Evolutionary conservation across 2,329 filamentous ascomycete genomes (phyloP).

Genomic region (Aspergillus sp.): DNA sequence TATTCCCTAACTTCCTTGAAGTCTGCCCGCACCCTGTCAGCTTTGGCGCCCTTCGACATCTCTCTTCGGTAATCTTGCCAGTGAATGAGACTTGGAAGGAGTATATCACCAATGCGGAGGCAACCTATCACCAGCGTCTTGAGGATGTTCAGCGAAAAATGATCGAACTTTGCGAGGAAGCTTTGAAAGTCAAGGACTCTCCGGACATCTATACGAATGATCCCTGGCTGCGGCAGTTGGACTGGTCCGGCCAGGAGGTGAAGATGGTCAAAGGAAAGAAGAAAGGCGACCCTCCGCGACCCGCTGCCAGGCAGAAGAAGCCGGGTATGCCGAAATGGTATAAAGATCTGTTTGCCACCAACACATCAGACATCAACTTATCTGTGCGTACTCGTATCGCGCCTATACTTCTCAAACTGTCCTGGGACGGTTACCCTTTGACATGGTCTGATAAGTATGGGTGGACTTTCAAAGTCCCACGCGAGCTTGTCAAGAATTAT

Average conservation of each 20-base stretch:
- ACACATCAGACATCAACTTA: slow-evolving; percentile 66
- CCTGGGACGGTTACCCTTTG: slow-evolving; percentile 87
- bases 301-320: slow-evolving; percentile 82
- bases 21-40: slow-evolving; percentile 96
- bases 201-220: slow-evolving; percentile 72
- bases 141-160: slow-evolving; percentile 77
- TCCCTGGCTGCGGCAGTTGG: slow-evolving; percentile 88
- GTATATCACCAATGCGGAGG: slow-evolving; percentile 82
- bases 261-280: slow-evolving; percentile 90
- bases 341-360: slow-evolving; percentile 79
- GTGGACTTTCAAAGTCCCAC: slow-evolving; percentile 83
- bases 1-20: slow-evolving; percentile 85
- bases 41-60: slow-evolving; percentile 87
- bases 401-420: slow-evolving; percentile 76
- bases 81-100: slow-evolving; percentile 84
- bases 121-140: slow-evolving; percentile 75
- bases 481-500: slow-evolving; percentile 65
- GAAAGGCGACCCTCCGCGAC: slow-evolving; percentile 76
- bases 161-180: slow-evolving; percentile 71
- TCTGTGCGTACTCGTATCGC: slow-evolving; percentile 86
- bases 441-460: slow-evolving; percentile 92
- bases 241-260: slow-evolving; percentile 93
- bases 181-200: slow-evolving; percentile 71
- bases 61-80: slow-evolving; percentile 91
- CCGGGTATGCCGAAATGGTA: slow-evolving; percentile 97